Base-by-base conservation (phyloP, 1,139 yeast genomes). In the Spathaspora sp. region DNA sequence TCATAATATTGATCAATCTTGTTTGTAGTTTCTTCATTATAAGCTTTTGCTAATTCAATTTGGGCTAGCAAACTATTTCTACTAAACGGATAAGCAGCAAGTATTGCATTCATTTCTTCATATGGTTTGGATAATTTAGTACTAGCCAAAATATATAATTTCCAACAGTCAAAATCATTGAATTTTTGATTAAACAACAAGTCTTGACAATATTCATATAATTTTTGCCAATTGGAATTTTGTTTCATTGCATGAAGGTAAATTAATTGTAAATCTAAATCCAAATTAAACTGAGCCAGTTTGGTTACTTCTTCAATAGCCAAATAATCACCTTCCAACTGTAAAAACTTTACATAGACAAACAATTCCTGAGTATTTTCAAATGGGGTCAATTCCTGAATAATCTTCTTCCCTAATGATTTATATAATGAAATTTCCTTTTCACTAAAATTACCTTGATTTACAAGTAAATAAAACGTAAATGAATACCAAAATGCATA, bases 121-220 rank as follows among this genome's bases (percentile, higher is more conserved):
- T 58, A 46, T 2, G 65, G 49, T 2, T 48, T 56, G 1, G 58
- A 63, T 18, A 74, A 49, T 29, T 72, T 53, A 9, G 63, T 54
- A 0, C 75, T 73, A 1, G 90, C 70, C 41, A 65, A 61, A 25
- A 84, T 71, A 47, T 77, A 65, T 31, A 67, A 59, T 46, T 74
- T 76, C 89, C 88, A 83, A 10, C 84, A 74, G 52, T 80, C 76
- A 64, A 76, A 82, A 57, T 83, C 88, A 53, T 84, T 81, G 46
- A 81, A 74, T 4, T 68, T 62, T 37, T 72, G 66, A 2, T 65
- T 67, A 26, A 74, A 65, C 9, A 82, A 56, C n/a, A 77, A 65
- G 1, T 59, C 48, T 2, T 56, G 37, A 29, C 74, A 54, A 47
- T 65, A 71, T 0, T 61, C 54, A 46, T 56, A 64, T n/a, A 86